These are phyloP conservation scores for Rachicladosporium sp. DNA, from an alignment of 2,329 filamentous ascomycete genomes.

Conservation along the genomic window DNA sequence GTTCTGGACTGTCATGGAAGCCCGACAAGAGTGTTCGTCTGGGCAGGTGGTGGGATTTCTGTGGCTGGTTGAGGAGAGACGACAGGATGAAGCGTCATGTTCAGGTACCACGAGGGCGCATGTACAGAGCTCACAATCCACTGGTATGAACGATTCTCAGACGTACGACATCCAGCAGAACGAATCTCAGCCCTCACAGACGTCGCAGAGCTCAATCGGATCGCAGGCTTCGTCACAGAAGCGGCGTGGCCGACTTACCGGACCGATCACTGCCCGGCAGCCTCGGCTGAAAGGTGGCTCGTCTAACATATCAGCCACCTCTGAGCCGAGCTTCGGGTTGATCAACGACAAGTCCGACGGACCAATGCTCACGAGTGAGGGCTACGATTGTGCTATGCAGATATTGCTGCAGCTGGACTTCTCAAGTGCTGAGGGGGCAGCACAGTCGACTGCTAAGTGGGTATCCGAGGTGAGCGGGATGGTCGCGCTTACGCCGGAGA, in stretches of 20 bases:
- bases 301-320: constrained; percentile 14
- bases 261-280: constrained; percentile 50
- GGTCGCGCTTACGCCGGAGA: constrained; percentile 3
- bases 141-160: too few relatives aligned
- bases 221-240: constrained; percentile 7
- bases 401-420: constrained; percentile 64
- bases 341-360: constrained; percentile 8
- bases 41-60: constrained; percentile 87
- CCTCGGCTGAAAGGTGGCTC: constrained; percentile 31
- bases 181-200: constrained; percentile 1
- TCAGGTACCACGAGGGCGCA: too few relatives aligned
- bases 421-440: constrained; percentile 49
- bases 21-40: constrained; percentile 86
- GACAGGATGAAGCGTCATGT: too few relatives aligned
- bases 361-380: constrained; percentile 15
- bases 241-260: constrained; percentile 36
- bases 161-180: too few relatives aligned
- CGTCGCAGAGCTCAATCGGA: not conserved
- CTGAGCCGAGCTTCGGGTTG: constrained; percentile 9
- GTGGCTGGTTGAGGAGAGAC: constrained; percentile 56
- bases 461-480: constrained; percentile 38
- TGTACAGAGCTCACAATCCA: too few relatives aligned
- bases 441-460: constrained; percentile 57
- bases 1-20: constrained; percentile 99
- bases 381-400: constrained; percentile 39